phyloP scores from a whole-genome alignment of 83 land plant species.

The Picea engelmannii region DNA sequence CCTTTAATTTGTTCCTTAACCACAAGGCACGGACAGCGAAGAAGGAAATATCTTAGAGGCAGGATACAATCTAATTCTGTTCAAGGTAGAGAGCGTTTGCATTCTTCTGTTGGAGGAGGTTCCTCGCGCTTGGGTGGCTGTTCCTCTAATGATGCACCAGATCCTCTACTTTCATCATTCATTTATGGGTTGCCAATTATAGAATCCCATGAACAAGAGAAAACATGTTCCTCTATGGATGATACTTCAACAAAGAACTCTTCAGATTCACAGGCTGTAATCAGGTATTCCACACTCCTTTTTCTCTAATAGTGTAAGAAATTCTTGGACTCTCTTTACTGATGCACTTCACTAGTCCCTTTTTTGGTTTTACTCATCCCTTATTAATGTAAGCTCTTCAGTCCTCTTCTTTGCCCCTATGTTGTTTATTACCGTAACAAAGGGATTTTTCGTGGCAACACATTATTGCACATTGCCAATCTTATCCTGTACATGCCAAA shows the following conservation, averaged over 20 bases:
- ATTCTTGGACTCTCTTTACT: not conserved
- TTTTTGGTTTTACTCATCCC: not conserved
- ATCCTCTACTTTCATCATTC: constrained; percentile 10
- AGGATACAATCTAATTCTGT: not conserved
- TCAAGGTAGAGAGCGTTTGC: not conserved
- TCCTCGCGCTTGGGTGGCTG: not conserved
- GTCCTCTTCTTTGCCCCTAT: not conserved
- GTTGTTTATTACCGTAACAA: not conserved
- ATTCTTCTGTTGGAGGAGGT: not conserved
- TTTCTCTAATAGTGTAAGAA: not conserved
- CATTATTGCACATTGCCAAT: not conserved
- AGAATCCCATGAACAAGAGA: constrained; percentile 6
- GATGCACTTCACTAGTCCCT: not conserved
- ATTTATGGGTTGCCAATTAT: constrained; percentile 12
- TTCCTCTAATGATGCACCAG: not conserved
- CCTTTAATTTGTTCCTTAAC: constrained; percentile 7
- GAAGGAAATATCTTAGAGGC: constrained; percentile 9
- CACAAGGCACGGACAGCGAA: constrained; percentile 8
- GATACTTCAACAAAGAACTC: not conserved
- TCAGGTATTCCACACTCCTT: not conserved
- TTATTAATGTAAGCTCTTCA: not conserved
- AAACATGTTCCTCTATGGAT: not conserved
- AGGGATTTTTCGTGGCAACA: not conserved
- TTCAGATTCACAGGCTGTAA: not conserved
- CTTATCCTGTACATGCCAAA: not conserved